Percentiles rank a stretch among this genome's conserved stretches.
These are phyloP conservation scores for Aspergillus felis DNA, from an alignment of 2,329 filamentous ascomycete genomes.

Conservation along the genomic window DNA sequence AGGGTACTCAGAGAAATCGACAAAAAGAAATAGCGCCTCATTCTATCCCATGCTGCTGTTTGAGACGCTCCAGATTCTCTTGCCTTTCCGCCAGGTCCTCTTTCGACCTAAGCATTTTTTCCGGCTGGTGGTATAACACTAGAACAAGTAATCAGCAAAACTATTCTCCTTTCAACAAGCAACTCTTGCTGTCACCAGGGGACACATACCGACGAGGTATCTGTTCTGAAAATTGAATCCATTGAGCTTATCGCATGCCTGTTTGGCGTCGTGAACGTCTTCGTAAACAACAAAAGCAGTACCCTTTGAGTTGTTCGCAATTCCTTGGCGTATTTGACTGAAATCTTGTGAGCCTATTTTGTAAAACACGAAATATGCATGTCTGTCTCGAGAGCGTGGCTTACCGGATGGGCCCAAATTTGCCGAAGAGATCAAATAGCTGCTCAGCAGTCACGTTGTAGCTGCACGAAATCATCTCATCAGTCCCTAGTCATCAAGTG, in stretches of 20 bases:
- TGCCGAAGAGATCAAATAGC: conserved; percentile 97
- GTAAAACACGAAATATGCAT: not conserved
- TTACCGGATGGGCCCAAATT: conserved; percentile 93
- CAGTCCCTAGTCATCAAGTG: not conserved
- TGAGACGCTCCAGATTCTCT: conserved; percentile 96
- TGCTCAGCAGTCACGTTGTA: conserved; percentile 99
- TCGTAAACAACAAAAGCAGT: conserved; percentile 99
- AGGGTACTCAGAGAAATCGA: conserved; percentile 29
- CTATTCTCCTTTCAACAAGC: not conserved
- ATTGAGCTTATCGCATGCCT: conserved; percentile 98
- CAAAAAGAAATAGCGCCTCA: conserved; percentile 52
- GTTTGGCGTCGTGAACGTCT: conserved; percentile 98
- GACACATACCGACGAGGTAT: conserved; percentile 85
- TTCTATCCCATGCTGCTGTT: conserved; percentile 97
- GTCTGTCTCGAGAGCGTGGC: conserved; percentile 28
- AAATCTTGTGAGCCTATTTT: conserved; percentile 9
- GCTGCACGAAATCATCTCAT: conserved; percentile 48
- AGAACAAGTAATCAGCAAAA: not conserved
- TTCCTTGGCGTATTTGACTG: conserved; percentile 97
- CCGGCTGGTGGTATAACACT: conserved; percentile 72
- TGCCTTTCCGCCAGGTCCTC: conserved; percentile 90
- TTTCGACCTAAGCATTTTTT: conserved; percentile 81
- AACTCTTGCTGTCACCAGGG: not conserved
- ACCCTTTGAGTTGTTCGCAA: conserved; percentile 94
- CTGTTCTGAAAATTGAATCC: conserved; percentile 99